Evolutionary conservation across 2,329 filamentous ascomycete species (phyloP).

Genomic region (Pezicula rhizophila): DNA sequence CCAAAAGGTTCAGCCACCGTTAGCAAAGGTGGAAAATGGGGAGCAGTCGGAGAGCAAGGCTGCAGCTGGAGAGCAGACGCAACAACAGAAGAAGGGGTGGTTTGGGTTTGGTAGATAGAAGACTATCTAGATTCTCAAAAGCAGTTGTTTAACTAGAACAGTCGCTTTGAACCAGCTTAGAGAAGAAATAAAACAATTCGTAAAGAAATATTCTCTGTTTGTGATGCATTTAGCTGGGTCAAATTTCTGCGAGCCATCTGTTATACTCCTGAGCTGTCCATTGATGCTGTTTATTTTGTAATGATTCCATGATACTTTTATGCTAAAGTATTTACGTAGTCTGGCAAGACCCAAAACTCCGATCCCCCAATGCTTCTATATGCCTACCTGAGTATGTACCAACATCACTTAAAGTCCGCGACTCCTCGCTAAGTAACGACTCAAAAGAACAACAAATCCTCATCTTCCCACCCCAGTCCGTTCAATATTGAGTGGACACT

Average conservation of each 20-base stretch:
- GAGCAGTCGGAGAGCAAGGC: conserved; percentile 8
- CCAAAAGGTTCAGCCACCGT: conserved; percentile 34
- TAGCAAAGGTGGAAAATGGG: conserved; percentile 21
- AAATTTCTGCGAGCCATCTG: too few species aligned
- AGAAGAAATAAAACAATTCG: background rate
- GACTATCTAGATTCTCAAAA: background rate
- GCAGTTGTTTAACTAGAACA: background rate
- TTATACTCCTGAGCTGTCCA: too few species aligned
- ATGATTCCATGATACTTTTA: too few species aligned
- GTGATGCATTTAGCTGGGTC: too few species aligned
- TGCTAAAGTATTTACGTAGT: too few species aligned
- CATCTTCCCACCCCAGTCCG: conserved; percentile 64
- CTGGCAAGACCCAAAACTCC: too few species aligned
- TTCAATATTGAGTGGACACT: conserved; percentile 50
- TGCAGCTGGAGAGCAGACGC: conserved; percentile 26
- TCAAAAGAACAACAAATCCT: conserved; percentile 72
- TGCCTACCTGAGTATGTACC: background rate
- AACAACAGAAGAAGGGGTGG: conserved; percentile 64
- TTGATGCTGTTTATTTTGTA: too few species aligned
- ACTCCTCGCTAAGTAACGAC: background rate
- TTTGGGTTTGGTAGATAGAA: conserved; percentile 55
- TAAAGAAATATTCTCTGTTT: too few species aligned
- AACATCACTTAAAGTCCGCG: too few species aligned
- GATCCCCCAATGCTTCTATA: too few species aligned
- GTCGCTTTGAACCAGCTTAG: background rate